Evolutionary conservation across 2,329 filamentous ascomycete genomes (phyloP).

Genomic region (Cryphonectria carpinicola): DNA sequence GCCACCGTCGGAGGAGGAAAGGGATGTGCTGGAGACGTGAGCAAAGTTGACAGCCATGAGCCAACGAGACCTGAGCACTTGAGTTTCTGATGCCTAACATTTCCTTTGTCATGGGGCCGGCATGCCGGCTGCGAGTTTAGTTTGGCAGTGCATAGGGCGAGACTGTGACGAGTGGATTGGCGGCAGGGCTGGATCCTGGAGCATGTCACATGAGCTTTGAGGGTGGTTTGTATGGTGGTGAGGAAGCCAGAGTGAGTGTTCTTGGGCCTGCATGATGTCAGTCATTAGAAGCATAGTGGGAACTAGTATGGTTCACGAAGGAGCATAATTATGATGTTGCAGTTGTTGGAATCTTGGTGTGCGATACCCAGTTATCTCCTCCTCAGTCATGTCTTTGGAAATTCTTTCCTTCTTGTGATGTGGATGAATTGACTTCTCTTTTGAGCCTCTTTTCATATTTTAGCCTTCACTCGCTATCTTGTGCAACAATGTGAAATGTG

Average conservation of each 20-base stretch:
- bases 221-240: background rate
- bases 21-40: conserved; percentile 47
- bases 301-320: background rate
- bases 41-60: conserved; percentile 8
- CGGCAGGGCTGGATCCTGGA: background rate
- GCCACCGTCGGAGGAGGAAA: conserved; percentile 46
- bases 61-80: conserved; percentile 5
- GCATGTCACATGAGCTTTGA: background rate
- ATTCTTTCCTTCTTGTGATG: background rate
- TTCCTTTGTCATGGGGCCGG: conserved; percentile 8
- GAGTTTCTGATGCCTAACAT: conserved; percentile 11
- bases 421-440: background rate
- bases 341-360: background rate
- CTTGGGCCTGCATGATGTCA: background rate
- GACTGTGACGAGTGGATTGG: background rate
- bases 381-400: background rate
- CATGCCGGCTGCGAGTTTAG: background rate
- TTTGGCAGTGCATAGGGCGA: background rate
- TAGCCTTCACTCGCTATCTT: background rate
- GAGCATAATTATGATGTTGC: background rate
- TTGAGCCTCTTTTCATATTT: background rate
- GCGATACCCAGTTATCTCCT: background rate
- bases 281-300: background rate
- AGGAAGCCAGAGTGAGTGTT: background rate
- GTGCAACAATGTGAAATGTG: background rate